Base-by-base conservation (phyloP, 345 rosid species). In the Geranium rotundifolium region DNA sequence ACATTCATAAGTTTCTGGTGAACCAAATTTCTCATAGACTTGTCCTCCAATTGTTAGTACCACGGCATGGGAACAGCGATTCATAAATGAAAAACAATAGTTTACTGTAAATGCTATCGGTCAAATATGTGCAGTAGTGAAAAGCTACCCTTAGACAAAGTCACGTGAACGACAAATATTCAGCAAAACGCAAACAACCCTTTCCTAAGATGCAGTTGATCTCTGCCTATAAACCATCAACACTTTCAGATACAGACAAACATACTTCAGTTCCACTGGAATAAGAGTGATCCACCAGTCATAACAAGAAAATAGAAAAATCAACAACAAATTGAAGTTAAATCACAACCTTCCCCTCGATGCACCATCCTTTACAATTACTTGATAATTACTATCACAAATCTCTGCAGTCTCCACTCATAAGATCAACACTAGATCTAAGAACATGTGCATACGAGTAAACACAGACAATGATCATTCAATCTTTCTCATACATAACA, bases 241-340 rank as follows among this genome's bases (percentile, higher is more conserved):
- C 41, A 57, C 81, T 77, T 72, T 74, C 95, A 61, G 71, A 74
- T 54, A 80, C 67, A 68, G 74, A 75, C 37, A 92, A 62, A 64
- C 69, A 75, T 56, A 81, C 87, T 77, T 89, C 97, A 27, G 91
- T 85, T 34, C 98, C 97, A 60, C 98, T 89, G 80, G 54, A 73
- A 67, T 29, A 62, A 70, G 62, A 19, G 27, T 23, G 37, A 34
- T 9, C 9, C 71, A 30, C 30, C 29, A 59, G 69, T 19, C 62
- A 49, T 68, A 41, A 19, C 18, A 29, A 59, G 49, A n/a, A 41
- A 7, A 13, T 58, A 23, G 70, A 41, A 19, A 52, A 4, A 60
- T 49, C 5, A 54, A 60, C 0, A 4, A 9, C 54, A 37, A 57
- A 63, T 20, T 56, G 6, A 18, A 61, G 71, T 62, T 23, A 41